Percentiles rank a stretch among this genome's conserved stretches.
Conservation (phyloP, 768 basidiomycete genomes). For the Trametes cingulata region DNA sequence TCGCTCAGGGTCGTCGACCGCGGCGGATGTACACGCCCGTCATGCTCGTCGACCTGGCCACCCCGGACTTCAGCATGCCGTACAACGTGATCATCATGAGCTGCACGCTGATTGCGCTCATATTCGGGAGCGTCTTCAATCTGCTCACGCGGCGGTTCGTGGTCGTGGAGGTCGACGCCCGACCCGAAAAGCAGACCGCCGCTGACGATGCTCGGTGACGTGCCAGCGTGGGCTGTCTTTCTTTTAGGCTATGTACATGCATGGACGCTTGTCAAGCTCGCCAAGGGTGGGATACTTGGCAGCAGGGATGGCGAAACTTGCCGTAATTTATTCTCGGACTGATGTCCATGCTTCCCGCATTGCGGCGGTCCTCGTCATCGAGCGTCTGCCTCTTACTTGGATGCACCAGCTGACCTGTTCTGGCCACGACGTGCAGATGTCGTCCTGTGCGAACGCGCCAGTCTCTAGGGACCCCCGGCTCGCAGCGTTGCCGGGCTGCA, state of each 20-base stretch:
- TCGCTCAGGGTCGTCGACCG: constrained; percentile 8
- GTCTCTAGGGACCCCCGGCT: neutral
- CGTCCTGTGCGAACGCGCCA: neutral
- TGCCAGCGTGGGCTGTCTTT: neutral
- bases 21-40: constrained; percentile 74
- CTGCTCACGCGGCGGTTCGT: constrained; percentile 79
- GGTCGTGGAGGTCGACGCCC: constrained; percentile 39
- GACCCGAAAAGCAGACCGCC: neutral
- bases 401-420: constrained; percentile 6
- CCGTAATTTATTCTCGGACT: constrained; percentile 4
- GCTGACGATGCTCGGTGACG: neutral
- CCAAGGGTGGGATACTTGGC: neutral
- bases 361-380: neutral
- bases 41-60: constrained; percentile 90
- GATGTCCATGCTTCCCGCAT: neutral
- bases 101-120: constrained; percentile 85
- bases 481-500: neutral
- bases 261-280: too few species aligned
- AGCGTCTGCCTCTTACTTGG: neutral
- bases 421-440: neutral
- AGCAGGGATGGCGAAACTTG: neutral
- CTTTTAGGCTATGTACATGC: too few species aligned
- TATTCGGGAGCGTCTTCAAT: constrained; percentile 94
- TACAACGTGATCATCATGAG: constrained; percentile 99
- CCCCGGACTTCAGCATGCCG: constrained; percentile 99